phyloP scores from a whole-genome alignment of 805 yeast species.

The Starmerella apis region DNA sequence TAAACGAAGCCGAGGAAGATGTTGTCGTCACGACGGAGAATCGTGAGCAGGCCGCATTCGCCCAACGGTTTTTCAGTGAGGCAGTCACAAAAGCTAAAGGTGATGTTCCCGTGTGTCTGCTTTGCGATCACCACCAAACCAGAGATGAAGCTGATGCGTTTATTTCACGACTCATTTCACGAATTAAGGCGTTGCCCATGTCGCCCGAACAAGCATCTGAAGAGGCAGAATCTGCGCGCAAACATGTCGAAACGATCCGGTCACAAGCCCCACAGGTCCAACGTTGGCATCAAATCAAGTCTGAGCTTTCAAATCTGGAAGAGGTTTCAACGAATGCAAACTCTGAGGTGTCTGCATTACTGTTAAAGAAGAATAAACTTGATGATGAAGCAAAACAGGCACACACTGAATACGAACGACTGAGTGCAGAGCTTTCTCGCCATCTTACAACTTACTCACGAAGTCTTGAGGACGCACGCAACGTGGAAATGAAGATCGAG shows the following conservation, averaged over 20 bases:
- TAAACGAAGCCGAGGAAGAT: constrained; percentile 44
- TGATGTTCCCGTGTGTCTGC: constrained; percentile 46
- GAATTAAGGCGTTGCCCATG: constrained; percentile 31
- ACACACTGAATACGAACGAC: not conserved
- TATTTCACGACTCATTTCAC: constrained; percentile 26
- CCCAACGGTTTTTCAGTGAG: constrained; percentile 54
- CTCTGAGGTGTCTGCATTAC: not conserved
- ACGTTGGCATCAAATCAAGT: not conserved
- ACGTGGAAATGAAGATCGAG: constrained; percentile 2
- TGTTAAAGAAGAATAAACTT: not conserved
- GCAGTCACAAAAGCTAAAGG: constrained; percentile 56
- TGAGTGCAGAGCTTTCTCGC: not conserved
- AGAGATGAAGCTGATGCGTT: constrained; percentile 26
- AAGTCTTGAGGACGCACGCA: not conserved
- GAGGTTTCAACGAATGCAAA: not conserved
- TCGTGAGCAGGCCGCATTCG: constrained; percentile 56
- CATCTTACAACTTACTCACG: not conserved
- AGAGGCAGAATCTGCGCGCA: constrained; percentile 24
- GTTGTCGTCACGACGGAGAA: constrained; percentile 53
- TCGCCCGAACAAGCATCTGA: constrained; percentile 32
- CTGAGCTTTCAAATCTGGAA: not conserved
- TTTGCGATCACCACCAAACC: constrained; percentile 62
- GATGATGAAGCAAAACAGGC: not conserved
- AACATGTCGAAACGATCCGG: constrained; percentile 15
- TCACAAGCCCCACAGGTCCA: not conserved